Evolutionary conservation across 306 rosid species (phyloP).

Genomic region (Ochetophila trinervis): DNA sequence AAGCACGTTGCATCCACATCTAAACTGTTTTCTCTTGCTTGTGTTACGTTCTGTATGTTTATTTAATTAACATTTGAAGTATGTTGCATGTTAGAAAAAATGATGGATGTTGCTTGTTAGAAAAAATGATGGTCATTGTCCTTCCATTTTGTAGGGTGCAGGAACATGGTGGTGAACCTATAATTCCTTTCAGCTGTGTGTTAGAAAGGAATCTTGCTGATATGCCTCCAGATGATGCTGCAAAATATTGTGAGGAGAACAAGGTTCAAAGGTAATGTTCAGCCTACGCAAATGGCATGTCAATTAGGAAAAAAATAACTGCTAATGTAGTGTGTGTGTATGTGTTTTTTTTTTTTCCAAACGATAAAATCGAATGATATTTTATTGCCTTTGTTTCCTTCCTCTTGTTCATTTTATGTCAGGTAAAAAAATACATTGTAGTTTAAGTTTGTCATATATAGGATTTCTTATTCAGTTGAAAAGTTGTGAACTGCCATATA

Average conservation of each 20-base stretch:
- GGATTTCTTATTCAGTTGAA: too few relatives aligned
- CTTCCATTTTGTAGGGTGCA: slow-evolving; percentile 70
- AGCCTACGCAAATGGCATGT: neutral
- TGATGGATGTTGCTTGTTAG: slow-evolving; percentile 9
- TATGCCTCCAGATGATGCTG: slow-evolving; percentile 70
- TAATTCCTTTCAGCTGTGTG: slow-evolving; percentile 88
- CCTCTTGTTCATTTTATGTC: too few relatives aligned
- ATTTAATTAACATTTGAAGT: neutral
- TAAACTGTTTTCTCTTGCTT: neutral
- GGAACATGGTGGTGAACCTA: slow-evolving; percentile 88
- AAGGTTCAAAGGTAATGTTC: slow-evolving; percentile 70
- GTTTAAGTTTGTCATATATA: too few relatives aligned
- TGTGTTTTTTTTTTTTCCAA: neutral
- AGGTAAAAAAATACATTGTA: too few relatives aligned
- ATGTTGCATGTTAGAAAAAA: slow-evolving; percentile 2
- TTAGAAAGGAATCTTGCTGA: slow-evolving; percentile 88
- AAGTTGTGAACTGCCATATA: too few relatives aligned
- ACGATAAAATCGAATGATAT: neutral
- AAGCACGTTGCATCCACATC: neutral
- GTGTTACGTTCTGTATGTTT: neutral
- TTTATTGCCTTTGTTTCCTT: too few relatives aligned
- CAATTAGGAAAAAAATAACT: neutral
- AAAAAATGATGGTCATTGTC: slow-evolving; percentile 9
- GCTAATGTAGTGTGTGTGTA: neutral
- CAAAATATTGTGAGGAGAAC: slow-evolving; percentile 87